A percentile compares a stretch with the other conserved stretches of the same genome.
Evolutionary conservation across 2,329 filamentous ascomycete species (phyloP).

Genomic region (Colletotrichum sp.): DNA sequence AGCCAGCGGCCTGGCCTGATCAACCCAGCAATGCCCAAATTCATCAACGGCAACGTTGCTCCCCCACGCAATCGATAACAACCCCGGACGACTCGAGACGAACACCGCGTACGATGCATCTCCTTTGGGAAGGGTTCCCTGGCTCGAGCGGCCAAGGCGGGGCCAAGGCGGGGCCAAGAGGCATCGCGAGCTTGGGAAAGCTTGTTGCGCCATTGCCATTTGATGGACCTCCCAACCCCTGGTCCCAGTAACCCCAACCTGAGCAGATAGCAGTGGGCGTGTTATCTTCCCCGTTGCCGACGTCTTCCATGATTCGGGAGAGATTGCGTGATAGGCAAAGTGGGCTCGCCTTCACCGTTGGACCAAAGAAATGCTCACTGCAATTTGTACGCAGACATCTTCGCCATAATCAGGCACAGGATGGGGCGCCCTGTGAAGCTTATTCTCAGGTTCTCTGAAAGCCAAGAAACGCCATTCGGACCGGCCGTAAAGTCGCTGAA

Average conservation of each 20-base stretch:
- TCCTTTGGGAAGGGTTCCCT: background rate
- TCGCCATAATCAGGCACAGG: background rate
- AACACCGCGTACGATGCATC: background rate
- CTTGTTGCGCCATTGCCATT: slow-evolving; percentile 15
- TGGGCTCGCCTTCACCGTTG: background rate
- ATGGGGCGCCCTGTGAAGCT: background rate
- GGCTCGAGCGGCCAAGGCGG: slow-evolving; percentile 1
- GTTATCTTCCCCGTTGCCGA: background rate
- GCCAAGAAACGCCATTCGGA: background rate
- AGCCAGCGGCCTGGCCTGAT: background rate
- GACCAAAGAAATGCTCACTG: background rate
- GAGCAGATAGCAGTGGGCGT: background rate
- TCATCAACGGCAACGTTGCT: background rate
- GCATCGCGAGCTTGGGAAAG: slow-evolving; percentile 16
- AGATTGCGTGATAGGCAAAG: background rate
- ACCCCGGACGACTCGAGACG: background rate
- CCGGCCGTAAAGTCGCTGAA: background rate
- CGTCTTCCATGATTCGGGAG: background rate
- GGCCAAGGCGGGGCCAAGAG: slow-evolving; percentile 7
- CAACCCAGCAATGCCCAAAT: background rate
- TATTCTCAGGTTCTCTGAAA: background rate
- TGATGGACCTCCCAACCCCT: background rate
- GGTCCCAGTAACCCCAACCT: background rate
- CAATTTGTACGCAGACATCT: background rate
- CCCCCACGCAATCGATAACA: background rate